Evolutionary conservation across 306 rosid species (phyloP).

Genomic region (Rosa chinensis): DNA sequence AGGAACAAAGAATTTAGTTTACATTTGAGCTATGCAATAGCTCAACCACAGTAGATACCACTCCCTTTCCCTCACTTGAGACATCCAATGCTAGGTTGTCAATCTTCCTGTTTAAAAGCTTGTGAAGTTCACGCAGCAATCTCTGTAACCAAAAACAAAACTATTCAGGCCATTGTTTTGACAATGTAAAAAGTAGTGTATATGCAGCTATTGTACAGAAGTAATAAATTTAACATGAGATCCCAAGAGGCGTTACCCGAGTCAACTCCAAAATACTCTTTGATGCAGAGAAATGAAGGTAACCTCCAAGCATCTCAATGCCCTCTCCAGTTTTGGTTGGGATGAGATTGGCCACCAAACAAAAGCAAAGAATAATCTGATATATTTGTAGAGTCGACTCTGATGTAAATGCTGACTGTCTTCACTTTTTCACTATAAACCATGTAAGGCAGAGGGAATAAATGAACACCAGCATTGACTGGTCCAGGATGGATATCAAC

Average conservation of each 20-base stretch:
- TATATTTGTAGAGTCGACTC: conserved; percentile 91
- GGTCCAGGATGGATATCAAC: conserved; percentile 96
- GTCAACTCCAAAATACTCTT: conserved; percentile 78
- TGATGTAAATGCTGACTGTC: conserved; percentile 67
- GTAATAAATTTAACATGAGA: conserved; percentile 14
- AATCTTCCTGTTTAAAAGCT: conserved; percentile 77
- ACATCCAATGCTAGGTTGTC: conserved; percentile 78
- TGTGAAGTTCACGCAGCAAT: conserved; percentile 81
- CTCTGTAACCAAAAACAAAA: conserved; percentile 44
- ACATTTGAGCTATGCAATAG: conserved; percentile 61
- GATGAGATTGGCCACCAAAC: conserved; percentile 79
- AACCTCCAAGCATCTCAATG: conserved; percentile 97
- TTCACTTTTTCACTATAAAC: conserved; percentile 95
- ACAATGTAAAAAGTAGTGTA: background rate
- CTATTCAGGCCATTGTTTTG: background rate
- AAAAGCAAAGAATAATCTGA: conserved; percentile 89
- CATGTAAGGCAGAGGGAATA: conserved; percentile 94
- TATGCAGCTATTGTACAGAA: background rate
- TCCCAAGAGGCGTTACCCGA: conserved; percentile 49
- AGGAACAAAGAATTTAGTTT: background rate
- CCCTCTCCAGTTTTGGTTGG: conserved; percentile 73
- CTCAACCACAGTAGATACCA: conserved; percentile 83
- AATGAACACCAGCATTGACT: conserved; percentile 87
- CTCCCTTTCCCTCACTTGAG: conserved; percentile 70
- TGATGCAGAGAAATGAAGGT: conserved; percentile 92